These are phyloP conservation scores for Starmera pachycereana DNA, from an alignment of 805 yeast genomes.

Conservation along the genomic window DNA sequence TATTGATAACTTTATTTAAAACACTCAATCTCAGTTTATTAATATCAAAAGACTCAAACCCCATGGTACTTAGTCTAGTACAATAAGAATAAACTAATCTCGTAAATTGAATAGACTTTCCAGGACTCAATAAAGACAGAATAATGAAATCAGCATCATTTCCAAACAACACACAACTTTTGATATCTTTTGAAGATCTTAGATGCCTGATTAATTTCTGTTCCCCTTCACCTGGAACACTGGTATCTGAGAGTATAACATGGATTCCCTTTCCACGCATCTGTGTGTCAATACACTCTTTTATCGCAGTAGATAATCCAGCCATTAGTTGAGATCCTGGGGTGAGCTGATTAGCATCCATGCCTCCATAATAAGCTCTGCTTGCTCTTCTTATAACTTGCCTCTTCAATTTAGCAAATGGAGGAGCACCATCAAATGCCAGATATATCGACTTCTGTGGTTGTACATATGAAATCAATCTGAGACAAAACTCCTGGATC, in stretches of 20 bases:
- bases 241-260: slow-evolving; percentile 74
- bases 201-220: slow-evolving; percentile 89
- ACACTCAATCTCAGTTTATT: no score
- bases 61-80: no score
- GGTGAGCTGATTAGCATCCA: slow-evolving; percentile 81
- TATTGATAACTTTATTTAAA: slow-evolving; percentile 21
- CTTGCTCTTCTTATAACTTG: slow-evolving; percentile 86
- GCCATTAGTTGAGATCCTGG: slow-evolving; percentile 96
- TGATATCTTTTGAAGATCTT: slow-evolving; percentile 55
- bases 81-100: no score
- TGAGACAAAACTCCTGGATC: slow-evolving; percentile 78
- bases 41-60: no score
- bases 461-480: slow-evolving; percentile 61
- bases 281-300: slow-evolving; percentile 67
- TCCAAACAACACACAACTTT: slow-evolving; percentile 85
- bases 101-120: background rate
- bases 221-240: slow-evolving; percentile 96
- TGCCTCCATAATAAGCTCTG: slow-evolving; percentile 67
- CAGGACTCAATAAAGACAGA: slow-evolving; percentile 62
- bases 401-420: slow-evolving; percentile 92
- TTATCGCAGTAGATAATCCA: slow-evolving; percentile 59
- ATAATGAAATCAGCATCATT: slow-evolving; percentile 91
- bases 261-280: slow-evolving; percentile 63
- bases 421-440: slow-evolving; percentile 98
- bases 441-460: slow-evolving; percentile 73